Conservation (phyloP, 2,329 filamentous ascomycete genomes). For the Tricladium varicosporioides region DNA sequence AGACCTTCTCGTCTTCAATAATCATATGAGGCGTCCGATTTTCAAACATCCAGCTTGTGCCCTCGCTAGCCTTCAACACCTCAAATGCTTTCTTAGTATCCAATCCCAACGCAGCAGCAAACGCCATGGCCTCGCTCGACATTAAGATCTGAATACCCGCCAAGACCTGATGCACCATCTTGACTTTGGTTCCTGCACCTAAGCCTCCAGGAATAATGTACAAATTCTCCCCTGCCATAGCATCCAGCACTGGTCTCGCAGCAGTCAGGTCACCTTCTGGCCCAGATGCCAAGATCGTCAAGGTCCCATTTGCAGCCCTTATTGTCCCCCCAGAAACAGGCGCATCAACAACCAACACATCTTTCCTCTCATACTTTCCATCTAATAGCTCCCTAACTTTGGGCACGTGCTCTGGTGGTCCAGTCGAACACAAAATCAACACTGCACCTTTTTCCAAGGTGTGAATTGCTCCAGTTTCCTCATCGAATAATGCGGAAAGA, state of each 20-base stretch:
- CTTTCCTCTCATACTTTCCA: constrained; percentile 52
- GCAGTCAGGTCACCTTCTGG: constrained; percentile 54
- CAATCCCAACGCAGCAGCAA: constrained; percentile 55
- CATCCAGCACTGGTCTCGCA: constrained; percentile 57
- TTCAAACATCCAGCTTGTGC: constrained; percentile 53
- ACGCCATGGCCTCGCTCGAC: constrained; percentile 58
- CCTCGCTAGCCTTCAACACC: constrained; percentile 21
- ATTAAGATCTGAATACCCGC: constrained; percentile 62
- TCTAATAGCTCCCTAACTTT: constrained; percentile 56
- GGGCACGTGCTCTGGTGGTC: constrained; percentile 64
- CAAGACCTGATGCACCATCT: constrained; percentile 63
- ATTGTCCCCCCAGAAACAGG: constrained; percentile 71
- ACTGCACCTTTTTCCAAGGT: constrained; percentile 52
- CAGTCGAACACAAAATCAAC: constrained; percentile 68
- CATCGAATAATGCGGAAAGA: constrained; percentile 62
- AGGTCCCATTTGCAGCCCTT: constrained; percentile 66
- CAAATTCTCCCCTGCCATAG: constrained; percentile 60
- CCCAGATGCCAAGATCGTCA: constrained; percentile 73
- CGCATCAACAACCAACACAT: constrained; percentile 67
- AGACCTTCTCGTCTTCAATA: constrained; percentile 44
- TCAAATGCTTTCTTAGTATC: constrained; percentile 44
- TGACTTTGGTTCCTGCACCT: constrained; percentile 59
- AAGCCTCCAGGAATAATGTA: constrained; percentile 60
- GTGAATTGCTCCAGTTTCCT: constrained; percentile 49
- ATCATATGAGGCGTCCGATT: constrained; percentile 54